A percentile compares a stretch with the other conserved stretches of the same genome.
Evolutionary conservation across 2,329 filamentous ascomycete species (phyloP).

Genomic region (Magnaporthiopsis rhizophila): DNA sequence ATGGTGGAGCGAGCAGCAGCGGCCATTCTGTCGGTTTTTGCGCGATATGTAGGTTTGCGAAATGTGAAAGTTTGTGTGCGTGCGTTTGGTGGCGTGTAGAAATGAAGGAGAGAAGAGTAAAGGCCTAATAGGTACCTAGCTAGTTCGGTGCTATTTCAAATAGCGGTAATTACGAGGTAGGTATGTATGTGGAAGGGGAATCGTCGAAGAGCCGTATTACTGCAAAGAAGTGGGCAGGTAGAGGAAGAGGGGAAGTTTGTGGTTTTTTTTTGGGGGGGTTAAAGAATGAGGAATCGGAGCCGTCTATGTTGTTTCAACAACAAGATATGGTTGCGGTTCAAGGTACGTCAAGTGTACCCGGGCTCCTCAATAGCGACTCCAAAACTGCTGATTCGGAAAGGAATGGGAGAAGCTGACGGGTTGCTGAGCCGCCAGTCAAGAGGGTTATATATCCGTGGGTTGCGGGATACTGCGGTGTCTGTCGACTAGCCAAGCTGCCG

Average conservation of each 20-base stretch:
- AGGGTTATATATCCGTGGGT: conserved; percentile 1
- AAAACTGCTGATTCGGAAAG: conserved; percentile 19
- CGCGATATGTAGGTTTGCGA: conserved; percentile 1
- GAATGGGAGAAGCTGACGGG: conserved; percentile 12
- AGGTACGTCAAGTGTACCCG: conserved; percentile 22
- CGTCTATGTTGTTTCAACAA: background rate
- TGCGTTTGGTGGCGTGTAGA: conserved; percentile 2
- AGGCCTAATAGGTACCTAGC: background rate
- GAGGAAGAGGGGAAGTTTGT: background rate
- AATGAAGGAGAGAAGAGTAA: conserved; percentile 1
- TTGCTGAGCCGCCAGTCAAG: conserved; percentile 1
- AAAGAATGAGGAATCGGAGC: background rate
- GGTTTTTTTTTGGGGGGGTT: conserved; percentile 3
- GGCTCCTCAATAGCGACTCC: conserved; percentile 28
- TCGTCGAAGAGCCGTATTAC: conserved; percentile 2
- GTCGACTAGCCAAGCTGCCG: background rate
- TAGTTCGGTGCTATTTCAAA: background rate
- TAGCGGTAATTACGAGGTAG: background rate
- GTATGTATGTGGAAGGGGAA: background rate
- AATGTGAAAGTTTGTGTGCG: background rate
- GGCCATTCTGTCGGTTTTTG: conserved; percentile 17
- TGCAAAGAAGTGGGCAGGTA: background rate
- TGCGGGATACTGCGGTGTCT: background rate
- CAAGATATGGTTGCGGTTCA: conserved; percentile 1
- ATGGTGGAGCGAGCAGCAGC: conserved; percentile 17